Conservation (phyloP, 495 filamentous ascomycete genomes). For the Rhizodiscina lignyota region DNA sequence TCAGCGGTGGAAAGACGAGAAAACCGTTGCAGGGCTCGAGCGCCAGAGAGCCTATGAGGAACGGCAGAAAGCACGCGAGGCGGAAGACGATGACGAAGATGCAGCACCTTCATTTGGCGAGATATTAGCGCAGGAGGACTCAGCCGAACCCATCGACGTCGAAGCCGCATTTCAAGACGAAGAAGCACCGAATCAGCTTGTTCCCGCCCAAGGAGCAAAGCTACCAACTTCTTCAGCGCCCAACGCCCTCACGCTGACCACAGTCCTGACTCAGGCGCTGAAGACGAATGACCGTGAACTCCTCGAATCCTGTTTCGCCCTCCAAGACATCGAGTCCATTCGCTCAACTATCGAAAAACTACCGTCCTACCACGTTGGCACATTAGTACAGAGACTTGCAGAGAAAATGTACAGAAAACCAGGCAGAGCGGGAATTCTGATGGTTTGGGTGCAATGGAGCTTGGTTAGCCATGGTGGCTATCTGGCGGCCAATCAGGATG, state of each 20-base stretch:
- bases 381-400: slow-evolving; percentile 65
- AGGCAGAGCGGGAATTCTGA: slow-evolving; percentile 76
- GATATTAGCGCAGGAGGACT: no score
- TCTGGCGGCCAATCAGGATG: slow-evolving; percentile 61
- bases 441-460: slow-evolving; percentile 93
- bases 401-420: slow-evolving; percentile 76
- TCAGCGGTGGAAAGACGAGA: not conserved
- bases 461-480: slow-evolving; percentile 90
- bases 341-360: slow-evolving; percentile 78
- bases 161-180: slow-evolving; percentile 27
- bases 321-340: slow-evolving; percentile 54
- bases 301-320: slow-evolving; percentile 81
- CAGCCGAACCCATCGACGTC: slow-evolving; percentile 59
- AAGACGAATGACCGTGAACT: slow-evolving; percentile 76
- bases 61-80: not conserved
- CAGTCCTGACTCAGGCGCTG: slow-evolving; percentile 81
- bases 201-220: not conserved
- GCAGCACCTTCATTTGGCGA: not conserved
- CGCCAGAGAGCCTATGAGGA: not conserved
- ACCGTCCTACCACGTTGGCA: slow-evolving; percentile 63
- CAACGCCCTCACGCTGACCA: slow-evolving; percentile 66
- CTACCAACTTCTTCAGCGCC: slow-evolving; percentile 29
- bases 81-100: not conserved
- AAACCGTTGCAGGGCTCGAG: not conserved
- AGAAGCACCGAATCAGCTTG: not conserved